A percentile compares a stretch with the other conserved stretches of the same genome.
These are phyloP conservation scores for Malbranchea zuffiana DNA, from an alignment of 2,329 filamentous ascomycete species.

Conservation along the genomic window DNA sequence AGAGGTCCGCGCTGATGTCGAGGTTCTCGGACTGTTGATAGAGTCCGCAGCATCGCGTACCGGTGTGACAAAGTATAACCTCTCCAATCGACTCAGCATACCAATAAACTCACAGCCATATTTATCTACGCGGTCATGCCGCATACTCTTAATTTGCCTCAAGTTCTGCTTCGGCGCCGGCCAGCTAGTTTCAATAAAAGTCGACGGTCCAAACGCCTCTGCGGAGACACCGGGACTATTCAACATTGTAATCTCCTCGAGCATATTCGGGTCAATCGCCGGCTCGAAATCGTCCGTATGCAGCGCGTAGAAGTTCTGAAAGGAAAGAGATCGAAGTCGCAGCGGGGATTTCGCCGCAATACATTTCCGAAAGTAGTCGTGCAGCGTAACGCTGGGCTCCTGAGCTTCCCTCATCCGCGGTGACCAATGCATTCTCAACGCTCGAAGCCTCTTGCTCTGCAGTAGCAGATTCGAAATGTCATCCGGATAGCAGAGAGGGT, in stretches of 20 bases:
- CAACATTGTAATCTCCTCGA: conserved; percentile 44
- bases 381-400: conserved; percentile 46
- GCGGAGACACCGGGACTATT: conserved; percentile 39
- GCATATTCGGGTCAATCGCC: conserved; percentile 31
- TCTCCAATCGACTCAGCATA: conserved; percentile 37
- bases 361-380: conserved; percentile 47
- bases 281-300: conserved; percentile 39
- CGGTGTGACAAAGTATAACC: conserved; percentile 42
- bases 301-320: conserved; percentile 49
- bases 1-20: conserved; percentile 7
- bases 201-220: conserved; percentile 28
- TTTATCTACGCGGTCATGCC: conserved; percentile 40
- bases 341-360: conserved; percentile 38
- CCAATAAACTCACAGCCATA: conserved; percentile 35
- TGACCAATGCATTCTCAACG: conserved; percentile 49
- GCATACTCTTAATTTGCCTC: conserved; percentile 38
- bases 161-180: conserved; percentile 23
- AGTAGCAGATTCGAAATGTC: conserved; percentile 48
- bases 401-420: conserved; percentile 50
- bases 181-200: conserved; percentile 50
- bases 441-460: conserved; percentile 43
- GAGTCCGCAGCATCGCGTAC: conserved; percentile 22
- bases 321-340: conserved; percentile 39
- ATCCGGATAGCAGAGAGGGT: conserved; percentile 54
- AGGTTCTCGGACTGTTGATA: conserved; percentile 21